These are phyloP conservation scores for Fusarium sp. DNA, from an alignment of 2,329 filamentous ascomycete species.

Conservation along the genomic window DNA sequence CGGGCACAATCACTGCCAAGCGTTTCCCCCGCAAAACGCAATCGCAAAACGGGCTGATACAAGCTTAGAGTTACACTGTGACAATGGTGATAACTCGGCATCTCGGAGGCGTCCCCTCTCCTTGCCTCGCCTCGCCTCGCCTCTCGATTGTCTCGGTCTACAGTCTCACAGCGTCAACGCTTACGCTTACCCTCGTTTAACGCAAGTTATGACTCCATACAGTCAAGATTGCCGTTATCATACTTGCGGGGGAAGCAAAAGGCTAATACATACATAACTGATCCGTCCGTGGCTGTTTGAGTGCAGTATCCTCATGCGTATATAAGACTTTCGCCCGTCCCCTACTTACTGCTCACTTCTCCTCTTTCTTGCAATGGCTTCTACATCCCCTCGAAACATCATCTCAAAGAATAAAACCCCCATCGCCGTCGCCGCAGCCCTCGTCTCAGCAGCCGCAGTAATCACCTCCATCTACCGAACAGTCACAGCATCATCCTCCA, in stretches of 20 bases:
- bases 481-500: constrained; percentile 8
- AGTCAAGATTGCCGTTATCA: constrained; percentile 33
- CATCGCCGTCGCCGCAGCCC: constrained; percentile 39
- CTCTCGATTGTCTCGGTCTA: not conserved
- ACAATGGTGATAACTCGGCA: constrained; percentile 48
- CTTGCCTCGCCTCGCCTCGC: not conserved
- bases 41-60: constrained; percentile 4
- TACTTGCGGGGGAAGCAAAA: constrained; percentile 22
- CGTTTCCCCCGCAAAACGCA: constrained; percentile 38
- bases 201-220: constrained; percentile 25
- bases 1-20: not conserved
- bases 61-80: constrained; percentile 2
- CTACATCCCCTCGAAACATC: constrained; percentile 29
- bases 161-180: constrained; percentile 10
- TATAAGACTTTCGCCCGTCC: not conserved
- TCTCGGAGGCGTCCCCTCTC: constrained; percentile 34
- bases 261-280: constrained; percentile 22
- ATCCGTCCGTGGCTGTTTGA: constrained; percentile 2
- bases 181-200: not conserved
- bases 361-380: constrained; percentile 27
- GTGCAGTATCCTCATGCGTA: not conserved
- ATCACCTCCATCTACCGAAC: constrained; percentile 41
- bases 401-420: constrained; percentile 39
- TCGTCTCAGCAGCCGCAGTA: constrained; percentile 44
- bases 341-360: not conserved